Evolutionary conservation across 768 basidiomycete species (phyloP), one percentile per base, ranked within the genome.

Genomic region (Lactarius deliciosus): DNA sequence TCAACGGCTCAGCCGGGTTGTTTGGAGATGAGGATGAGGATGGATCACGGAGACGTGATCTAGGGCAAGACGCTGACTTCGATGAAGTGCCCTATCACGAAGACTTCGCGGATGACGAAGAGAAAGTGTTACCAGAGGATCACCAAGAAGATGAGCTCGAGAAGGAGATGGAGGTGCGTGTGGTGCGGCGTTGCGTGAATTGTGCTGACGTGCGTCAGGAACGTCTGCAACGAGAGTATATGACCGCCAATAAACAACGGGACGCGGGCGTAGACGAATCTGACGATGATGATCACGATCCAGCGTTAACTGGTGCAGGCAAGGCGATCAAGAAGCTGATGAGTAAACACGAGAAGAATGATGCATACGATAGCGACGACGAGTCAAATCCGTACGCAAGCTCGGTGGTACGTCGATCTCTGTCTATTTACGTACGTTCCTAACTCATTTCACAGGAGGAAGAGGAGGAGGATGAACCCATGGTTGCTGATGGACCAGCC

Each of bases 301-400:
- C 82, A 20, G 79, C 85, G 68, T 71, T 85, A 45, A 86, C 85
- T 54, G 88, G 86, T 68, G 89, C 92, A 41, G 89, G 85, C 18
- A 90, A 90, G 76, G 85, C 84, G 3, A 86, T 95, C 80, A 89
- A 92, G 78, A 96, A 95, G 77, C 82, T 95, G 22, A 86, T 98
- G 73, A 88, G 84, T 68, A 91, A 87, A 73, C 81, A 87, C 64
- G 95, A 96, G 76, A 92, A 93, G 75, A 89, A 89, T 63, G 86
- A 83, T 10, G 88, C 81, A 8, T 93, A 94, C 73, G 92, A 94
- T 18, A 89, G 86, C 36, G 73, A 73, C 60, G 91, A 94, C 25
- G 89, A 92, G 53, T 83, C 85, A 73, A 92, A 94, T 75, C 92
- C 92, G 5, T 94, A 93, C 73, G 88, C 87, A 0, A 88, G 85